Evolutionary conservation across 805 yeast genomes (phyloP), one percentile per base, ranked within the genome.

Genomic region (Wickerhamomyces ciferrii): DNA sequence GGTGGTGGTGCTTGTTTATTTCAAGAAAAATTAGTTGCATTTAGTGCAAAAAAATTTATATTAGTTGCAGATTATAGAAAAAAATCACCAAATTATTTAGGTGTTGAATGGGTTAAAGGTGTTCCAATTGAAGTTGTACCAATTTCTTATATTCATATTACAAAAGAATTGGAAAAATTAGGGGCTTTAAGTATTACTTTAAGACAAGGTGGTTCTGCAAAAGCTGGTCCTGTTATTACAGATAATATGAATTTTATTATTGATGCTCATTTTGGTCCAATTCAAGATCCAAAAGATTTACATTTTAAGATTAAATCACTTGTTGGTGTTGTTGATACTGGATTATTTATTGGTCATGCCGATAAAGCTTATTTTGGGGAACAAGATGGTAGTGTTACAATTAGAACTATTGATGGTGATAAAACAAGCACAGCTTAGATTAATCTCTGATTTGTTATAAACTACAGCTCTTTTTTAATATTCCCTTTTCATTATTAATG

Each of bases 1-100:
- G 99, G 99, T 54, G 99, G 99, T 42, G 99, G 99, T 38, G 99
- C 97, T 2, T 94, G 99, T 66, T 73, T 90, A 52, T 84, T 94
- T 70, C 99, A 92, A 70, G 99, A 94, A 66, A 94, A 94, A 69
- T 74, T 94, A 45, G 96, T 94, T 14, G 96, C 97, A 17, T 76
- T 79, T 47, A 80, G 88, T 50, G 81, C 97, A 3, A 70, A 77
- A 48, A 78, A 76, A 56, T 90, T 92, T 60, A 72, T 94, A 24
- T 75, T 92, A 19, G 97, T 94, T 43, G 99, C 98, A 2, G 99
- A 94, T 67, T 84, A 80, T 63, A 75, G 97, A 60, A 94, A 94
- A 69, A 83, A 80, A 60, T 81, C 95, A 19, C 74, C 79, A 21
- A 61, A 72, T 32, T 62, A 65, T 39, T 75, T 94, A 55, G 98